Percentiles rank a stretch among this genome's conserved stretches.
phyloP scores from a whole-genome alignment of 140 eudicot species.

The Ambrosia hybrid region DNA sequence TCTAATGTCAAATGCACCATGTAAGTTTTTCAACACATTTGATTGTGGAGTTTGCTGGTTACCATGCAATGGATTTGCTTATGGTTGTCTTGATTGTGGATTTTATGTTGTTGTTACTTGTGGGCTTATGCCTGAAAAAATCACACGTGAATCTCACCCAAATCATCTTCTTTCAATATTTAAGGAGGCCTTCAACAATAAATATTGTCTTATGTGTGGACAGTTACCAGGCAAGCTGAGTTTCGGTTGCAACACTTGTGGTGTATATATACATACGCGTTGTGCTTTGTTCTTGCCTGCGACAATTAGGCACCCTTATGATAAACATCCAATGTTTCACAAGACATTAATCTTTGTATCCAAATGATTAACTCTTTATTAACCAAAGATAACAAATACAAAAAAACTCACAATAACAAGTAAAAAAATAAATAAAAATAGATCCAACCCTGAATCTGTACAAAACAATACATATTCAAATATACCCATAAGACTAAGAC shows the following conservation, averaged over 20 bases:
- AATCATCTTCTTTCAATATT: constrained; percentile 1
- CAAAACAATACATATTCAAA: too few species aligned
- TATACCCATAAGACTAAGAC: too few species aligned
- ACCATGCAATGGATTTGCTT: neutral
- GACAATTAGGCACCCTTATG: neutral
- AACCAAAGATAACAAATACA: too few species aligned
- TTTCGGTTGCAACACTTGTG: neutral
- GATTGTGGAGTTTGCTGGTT: neutral
- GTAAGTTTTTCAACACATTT: neutral
- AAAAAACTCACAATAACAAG: too few species aligned
- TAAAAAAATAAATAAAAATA: too few species aligned
- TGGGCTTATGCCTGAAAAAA: constrained; percentile 10
- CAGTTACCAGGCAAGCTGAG: neutral
- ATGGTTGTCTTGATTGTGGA: constrained; percentile 1
- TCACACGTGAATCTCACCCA: constrained; percentile 4
- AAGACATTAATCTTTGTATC: too few species aligned
- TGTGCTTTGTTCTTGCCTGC: neutral
- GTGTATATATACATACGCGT: neutral
- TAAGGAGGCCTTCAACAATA: neutral
- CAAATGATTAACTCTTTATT: too few species aligned
- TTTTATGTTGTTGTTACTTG: constrained; percentile 20
- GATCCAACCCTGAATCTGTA: too few species aligned
- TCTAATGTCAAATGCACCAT: neutral
- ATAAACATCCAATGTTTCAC: too few species aligned
- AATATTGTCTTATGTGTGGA: too few species aligned